Percentiles rank a stretch among this genome's conserved stretches.
phyloP scores from a whole-genome alignment of 495 filamentous ascomycete species.

The Neurospora sp. region DNA sequence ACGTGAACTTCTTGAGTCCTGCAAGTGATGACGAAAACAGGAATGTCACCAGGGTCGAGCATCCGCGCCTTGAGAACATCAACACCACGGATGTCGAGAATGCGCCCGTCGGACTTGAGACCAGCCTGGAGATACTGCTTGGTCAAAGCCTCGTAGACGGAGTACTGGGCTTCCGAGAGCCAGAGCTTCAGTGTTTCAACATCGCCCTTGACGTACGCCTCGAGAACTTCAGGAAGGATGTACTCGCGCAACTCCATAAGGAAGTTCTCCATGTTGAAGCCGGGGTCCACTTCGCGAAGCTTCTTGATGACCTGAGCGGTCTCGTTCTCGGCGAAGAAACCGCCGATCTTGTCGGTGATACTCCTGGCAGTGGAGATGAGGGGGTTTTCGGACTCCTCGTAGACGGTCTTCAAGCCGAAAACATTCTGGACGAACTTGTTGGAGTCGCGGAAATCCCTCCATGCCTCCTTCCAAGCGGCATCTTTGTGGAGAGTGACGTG shows the following conservation, averaged over 20 bases:
- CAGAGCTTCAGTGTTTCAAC: constrained; percentile 82
- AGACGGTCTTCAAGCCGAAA: constrained; percentile 70
- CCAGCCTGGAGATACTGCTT: constrained; percentile 91
- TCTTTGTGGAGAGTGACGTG: constrained; percentile 96
- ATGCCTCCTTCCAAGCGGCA: constrained; percentile 89
- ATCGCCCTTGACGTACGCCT: constrained; percentile 96
- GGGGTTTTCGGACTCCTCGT: constrained; percentile 95
- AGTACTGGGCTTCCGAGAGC: constrained; percentile 90
- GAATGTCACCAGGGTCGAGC: constrained; percentile 93
- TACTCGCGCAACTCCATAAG: constrained; percentile 92
- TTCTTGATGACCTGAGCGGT: constrained; percentile 95
- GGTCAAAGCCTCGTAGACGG: constrained; percentile 85
- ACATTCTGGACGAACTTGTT: constrained; percentile 81
- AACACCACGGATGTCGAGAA: constrained; percentile 88
- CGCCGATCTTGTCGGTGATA: constrained; percentile 83
- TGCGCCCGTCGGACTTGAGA: constrained; percentile 85
- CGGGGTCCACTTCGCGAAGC: constrained; percentile 92
- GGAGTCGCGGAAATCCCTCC: constrained; percentile 82
- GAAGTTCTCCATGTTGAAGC: constrained; percentile 90
- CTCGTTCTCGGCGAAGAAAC: constrained; percentile 98
- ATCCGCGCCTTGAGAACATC: constrained; percentile 83
- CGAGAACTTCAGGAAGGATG: constrained; percentile 92
- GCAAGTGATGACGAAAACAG: constrained; percentile 93
- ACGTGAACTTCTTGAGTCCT: constrained; percentile 97
- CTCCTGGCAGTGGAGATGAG: constrained; percentile 85